Base-by-base conservation (phyloP, 108 stramenopile genomes). In the Cyclotella baltica region DNA sequence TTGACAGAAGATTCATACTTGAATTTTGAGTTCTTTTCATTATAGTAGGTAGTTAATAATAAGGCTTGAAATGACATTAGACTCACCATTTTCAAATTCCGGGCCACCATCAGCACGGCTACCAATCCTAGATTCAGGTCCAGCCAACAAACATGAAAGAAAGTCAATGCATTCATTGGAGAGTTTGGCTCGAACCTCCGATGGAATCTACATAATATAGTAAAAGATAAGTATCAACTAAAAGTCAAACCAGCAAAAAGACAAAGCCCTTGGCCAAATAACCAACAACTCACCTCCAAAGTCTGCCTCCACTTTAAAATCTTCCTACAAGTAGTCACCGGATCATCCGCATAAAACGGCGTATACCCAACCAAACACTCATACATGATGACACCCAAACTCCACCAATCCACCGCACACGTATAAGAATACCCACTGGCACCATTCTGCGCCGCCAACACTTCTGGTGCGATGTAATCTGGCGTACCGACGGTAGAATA, bases 331-430 rank as follows among this genome's bases (percentile, higher is more conserved):
- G 99, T 99, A 0, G 90, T 92, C 30, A 97, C 97, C 8, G 98
- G 97, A 72, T 98, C 96, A 36, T 99, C 99, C 0, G 99, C 98
- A 72, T 99, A 99, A 77, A 99, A 99, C 0, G 99, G 99, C 0
- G 99, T 99, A 86, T 98, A 99, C 3, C 99, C 99, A 1, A 99
- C 97, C 47, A 99, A 88, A 81, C 99, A 99, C 82, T 99, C 99
- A 81, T 98, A 99, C 98, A 99, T 99, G 75, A 99, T 99, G 10
- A 99, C 98, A 13, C 99, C 99, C 37, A 99, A 80, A 47, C 88
- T 90, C 99, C 99, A 99, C 99, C 99, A 99, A 87, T 99, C 99
- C 29, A 98, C 98, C 48, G 96, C 96, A 70, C 93, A 96, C 18
- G 96, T 98, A 76, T 99, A 99, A 18, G 97, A 97, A 66, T 91